Evolutionary conservation across 768 basidiomycete species (phyloP).

Genomic region (Pulveroboletus sp.): DNA sequence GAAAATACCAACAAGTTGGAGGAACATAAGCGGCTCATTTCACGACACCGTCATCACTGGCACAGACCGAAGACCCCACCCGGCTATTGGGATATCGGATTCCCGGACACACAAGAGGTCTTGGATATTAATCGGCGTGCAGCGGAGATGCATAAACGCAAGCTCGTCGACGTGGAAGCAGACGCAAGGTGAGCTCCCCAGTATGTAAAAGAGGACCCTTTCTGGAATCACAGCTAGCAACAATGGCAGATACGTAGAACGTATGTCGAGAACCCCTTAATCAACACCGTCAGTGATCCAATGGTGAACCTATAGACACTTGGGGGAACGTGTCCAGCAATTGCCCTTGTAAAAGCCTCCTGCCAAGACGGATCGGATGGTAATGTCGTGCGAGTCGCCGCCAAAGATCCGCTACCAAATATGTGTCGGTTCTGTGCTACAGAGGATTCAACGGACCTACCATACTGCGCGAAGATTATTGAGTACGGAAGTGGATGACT

Average conservation of each 20-base stretch:
- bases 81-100: slow-evolving; percentile 86
- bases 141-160: slow-evolving; percentile 63
- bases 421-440: slow-evolving; percentile 4
- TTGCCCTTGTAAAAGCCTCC: slow-evolving; percentile 44
- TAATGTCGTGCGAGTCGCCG: slow-evolving; percentile 49
- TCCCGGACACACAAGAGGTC: slow-evolving; percentile 82
- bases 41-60: slow-evolving; percentile 71
- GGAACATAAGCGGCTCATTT: slow-evolving; percentile 66
- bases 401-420: slow-evolving; percentile 43
- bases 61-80: slow-evolving; percentile 71
- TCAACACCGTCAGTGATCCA: slow-evolving; percentile 1
- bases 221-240: slow-evolving; percentile 12
- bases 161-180: slow-evolving; percentile 51
- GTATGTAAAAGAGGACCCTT: background rate
- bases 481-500: slow-evolving; percentile 50
- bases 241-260: slow-evolving; percentile 27
- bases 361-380: slow-evolving; percentile 52
- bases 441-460: slow-evolving; percentile 24
- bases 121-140: slow-evolving; percentile 71
- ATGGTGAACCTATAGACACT: slow-evolving; percentile 4
- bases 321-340: slow-evolving; percentile 46
- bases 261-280: slow-evolving; percentile 14
- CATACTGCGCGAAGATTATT: slow-evolving; percentile 55
- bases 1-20: slow-evolving; percentile 34
- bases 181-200: slow-evolving; percentile 50